Evolutionary conservation across 306 rosid species (phyloP).

Genomic region (Quercus agrifolia): DNA sequence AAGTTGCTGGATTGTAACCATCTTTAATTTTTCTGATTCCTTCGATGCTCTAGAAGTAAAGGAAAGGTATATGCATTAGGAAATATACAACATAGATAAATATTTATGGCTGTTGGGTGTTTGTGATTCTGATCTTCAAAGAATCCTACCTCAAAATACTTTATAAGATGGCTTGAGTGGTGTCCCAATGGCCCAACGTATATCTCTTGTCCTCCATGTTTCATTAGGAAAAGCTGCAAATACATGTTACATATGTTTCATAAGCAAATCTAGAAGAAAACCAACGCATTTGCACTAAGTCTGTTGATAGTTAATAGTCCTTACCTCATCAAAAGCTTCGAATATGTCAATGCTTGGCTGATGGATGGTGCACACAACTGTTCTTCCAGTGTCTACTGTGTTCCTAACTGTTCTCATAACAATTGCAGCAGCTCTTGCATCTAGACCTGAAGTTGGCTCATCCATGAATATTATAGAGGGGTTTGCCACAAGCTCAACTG

Average conservation of each 20-base stretch:
- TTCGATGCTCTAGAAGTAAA: conserved; percentile 27
- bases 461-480: conserved; percentile 61
- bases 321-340: conserved; percentile 56
- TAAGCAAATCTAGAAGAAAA: background rate
- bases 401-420: conserved; percentile 52
- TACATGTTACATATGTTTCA: background rate
- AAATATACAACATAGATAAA: background rate
- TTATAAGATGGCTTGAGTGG: conserved; percentile 35
- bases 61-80: background rate
- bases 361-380: conserved; percentile 59
- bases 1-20: conserved; percentile 46
- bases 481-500: conserved; percentile 56
- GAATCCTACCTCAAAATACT: conserved; percentile 39
- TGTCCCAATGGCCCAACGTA: conserved; percentile 48
- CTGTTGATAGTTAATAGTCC: background rate
- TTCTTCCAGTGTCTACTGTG: conserved; percentile 53
- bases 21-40: conserved; percentile 37
- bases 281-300: background rate
- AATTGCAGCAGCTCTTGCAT: no score
- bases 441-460: conserved; percentile 36
- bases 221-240: conserved; percentile 43
- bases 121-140: background rate
- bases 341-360: conserved; percentile 65
- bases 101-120: background rate
- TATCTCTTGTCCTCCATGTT: conserved; percentile 50